Conservation (phyloP, 2,329 filamentous ascomycete genomes). For the Pseudopyrenochaeta lycopersici region DNA sequence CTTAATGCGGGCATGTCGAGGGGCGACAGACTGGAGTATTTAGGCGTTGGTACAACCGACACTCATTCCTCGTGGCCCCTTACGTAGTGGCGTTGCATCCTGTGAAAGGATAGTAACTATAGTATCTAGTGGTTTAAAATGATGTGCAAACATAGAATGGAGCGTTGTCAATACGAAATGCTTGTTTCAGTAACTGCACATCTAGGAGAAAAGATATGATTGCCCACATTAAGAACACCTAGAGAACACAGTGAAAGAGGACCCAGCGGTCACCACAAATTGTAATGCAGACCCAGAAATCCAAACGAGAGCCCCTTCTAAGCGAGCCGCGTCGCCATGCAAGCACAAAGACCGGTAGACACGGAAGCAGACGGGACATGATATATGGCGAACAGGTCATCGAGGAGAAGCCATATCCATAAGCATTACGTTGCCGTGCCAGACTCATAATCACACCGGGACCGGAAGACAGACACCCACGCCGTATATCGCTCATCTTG, state of each 20-base stretch:
- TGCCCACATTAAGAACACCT: conserved; percentile 39
- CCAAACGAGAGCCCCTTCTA: conserved; percentile 43
- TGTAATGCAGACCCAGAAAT: conserved; percentile 36
- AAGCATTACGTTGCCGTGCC: conserved; percentile 39
- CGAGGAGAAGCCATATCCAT: conserved; percentile 36
- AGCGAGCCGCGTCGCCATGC: conserved; percentile 34
- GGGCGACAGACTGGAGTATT: too few relatives aligned
- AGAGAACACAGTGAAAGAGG: conserved; percentile 28
- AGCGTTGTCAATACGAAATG: too few relatives aligned
- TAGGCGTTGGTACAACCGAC: too few relatives aligned
- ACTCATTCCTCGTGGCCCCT: too few relatives aligned
- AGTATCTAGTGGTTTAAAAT: too few relatives aligned
- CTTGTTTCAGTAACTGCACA: conserved; percentile 1
- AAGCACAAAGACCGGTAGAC: conserved; percentile 24
- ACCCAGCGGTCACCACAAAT: conserved; percentile 41
- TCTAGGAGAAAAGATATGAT: conserved; percentile 24
- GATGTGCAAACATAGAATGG: too few relatives aligned
- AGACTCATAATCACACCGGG: conserved; percentile 27
- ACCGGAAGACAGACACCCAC: conserved; percentile 37
- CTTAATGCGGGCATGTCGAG: too few relatives aligned
- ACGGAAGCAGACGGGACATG: conserved; percentile 28
- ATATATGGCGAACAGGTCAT: conserved; percentile 27
- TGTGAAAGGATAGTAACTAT: too few relatives aligned
- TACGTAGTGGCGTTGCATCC: too few relatives aligned
- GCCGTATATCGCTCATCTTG: conserved; percentile 33